Evolutionary conservation across 2,329 filamentous ascomycete genomes (phyloP), one percentile per base, ranked within the genome.

Genomic region (Trichoderma gracile): DNA sequence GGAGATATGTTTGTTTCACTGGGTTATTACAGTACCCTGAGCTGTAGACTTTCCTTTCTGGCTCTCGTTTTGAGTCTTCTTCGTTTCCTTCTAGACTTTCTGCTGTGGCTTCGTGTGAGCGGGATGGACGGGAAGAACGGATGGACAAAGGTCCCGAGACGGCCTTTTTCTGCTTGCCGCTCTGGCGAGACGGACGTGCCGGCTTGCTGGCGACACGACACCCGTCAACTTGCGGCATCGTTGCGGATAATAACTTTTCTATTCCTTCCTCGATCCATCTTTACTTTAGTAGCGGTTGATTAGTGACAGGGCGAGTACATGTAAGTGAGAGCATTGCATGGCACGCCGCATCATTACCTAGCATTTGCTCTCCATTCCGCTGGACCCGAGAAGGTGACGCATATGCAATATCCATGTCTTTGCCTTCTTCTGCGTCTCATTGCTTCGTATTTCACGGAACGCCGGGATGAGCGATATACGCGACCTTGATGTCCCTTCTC

Each of bases 221-320:
- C n/a, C n/a, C 40, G 25, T 67, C 65, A 65, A 8, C 33, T 65
- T 3, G 19, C 14, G 30, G 50, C 50, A 14, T 38, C 19, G 42
- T 15, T 52, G 21, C 10, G 47, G 47, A 19, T 30, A 5, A 25
- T 45, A 12, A 6, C 4, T 33, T 50, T 61, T 49, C 43, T n/a
- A n/a, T 67, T 66, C 58, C 63, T 62, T 54, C 65, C 57, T 14
- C 15, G 9, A 59, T 63, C 14, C 6, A 17, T 50, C 23, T 19
- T n/a, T 12, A 15, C n/a, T 33, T 9, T 9, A 10, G 30, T n/a
- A n/a, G n/a, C n/a, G n/a, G n/a, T n/a, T n/a, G n/a, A n/a, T n/a
- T n/a, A n/a, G n/a, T n/a, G n/a, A n/a, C n/a, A n/a, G n/a, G n/a
- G n/a, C n/a, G n/a, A n/a, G n/a, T n/a, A n/a, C n/a, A n/a, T n/a